These are phyloP conservation scores for Mycena epipterygia DNA, from an alignment of 768 basidiomycete species.

Conservation along the genomic window DNA sequence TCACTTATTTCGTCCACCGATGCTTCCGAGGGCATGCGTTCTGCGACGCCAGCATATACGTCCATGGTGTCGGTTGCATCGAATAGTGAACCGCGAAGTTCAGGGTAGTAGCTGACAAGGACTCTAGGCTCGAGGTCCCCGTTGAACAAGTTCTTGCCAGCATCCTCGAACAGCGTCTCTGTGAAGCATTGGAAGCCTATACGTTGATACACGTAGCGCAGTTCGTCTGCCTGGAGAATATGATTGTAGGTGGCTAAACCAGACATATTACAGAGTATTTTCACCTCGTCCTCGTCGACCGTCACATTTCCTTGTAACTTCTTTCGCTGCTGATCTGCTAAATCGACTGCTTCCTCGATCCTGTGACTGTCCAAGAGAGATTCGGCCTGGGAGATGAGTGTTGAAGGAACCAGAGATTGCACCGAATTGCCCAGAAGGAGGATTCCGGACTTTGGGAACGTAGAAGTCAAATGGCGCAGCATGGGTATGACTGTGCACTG, in stretches of 20 bases:
- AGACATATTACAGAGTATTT: slow-evolving; percentile 31
- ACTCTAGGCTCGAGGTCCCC: slow-evolving; percentile 90
- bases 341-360: slow-evolving; percentile 72
- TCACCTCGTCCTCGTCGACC: slow-evolving; percentile 70
- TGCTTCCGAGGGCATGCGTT: slow-evolving; percentile 75
- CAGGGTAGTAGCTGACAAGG: slow-evolving; percentile 84
- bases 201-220: slow-evolving; percentile 84
- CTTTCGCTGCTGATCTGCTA: slow-evolving; percentile 73
- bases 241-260: neutral
- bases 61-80: slow-evolving; percentile 67
- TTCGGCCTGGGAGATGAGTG: slow-evolving; percentile 80
- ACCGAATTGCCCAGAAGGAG: slow-evolving; percentile 76
- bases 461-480: slow-evolving; percentile 41
- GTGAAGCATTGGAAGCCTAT: slow-evolving; percentile 84
- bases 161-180: slow-evolving; percentile 88
- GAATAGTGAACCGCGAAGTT: slow-evolving; percentile 78
- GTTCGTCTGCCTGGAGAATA: slow-evolving; percentile 67
- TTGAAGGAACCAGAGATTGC: slow-evolving; percentile 77
- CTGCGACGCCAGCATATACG: slow-evolving; percentile 81
- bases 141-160: slow-evolving; percentile 80
- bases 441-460: slow-evolving; percentile 77
- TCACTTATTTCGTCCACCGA: slow-evolving; percentile 90
- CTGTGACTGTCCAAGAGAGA: slow-evolving; percentile 74
- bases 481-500: neutral
- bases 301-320: slow-evolving; percentile 66